phyloP scores from a whole-genome alignment of 2,329 filamentous ascomycete species.

The Sporothrix sp. region DNA sequence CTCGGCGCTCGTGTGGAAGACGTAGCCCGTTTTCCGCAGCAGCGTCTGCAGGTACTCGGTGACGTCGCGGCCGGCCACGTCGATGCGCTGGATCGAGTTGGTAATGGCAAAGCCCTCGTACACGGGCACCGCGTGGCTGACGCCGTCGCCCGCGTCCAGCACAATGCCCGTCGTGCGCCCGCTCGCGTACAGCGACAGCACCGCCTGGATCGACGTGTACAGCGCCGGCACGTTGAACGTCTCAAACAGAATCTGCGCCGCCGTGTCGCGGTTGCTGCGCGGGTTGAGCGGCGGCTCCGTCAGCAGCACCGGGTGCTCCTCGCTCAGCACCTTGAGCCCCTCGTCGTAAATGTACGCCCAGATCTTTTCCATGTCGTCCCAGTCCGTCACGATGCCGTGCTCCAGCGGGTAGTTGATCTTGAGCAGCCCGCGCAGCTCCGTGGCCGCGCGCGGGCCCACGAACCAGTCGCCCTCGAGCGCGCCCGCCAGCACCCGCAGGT shows the following conservation, averaged over 20 bases:
- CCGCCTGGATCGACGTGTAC: conserved; percentile 94
- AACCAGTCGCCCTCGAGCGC: conserved; percentile 95
- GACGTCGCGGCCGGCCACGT: conserved; percentile 90
- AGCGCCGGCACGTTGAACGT: conserved; percentile 96
- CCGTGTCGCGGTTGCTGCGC: conserved; percentile 87
- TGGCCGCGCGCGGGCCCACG: conserved; percentile 80
- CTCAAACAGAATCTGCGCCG: conserved; percentile 95
- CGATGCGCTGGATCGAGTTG: conserved; percentile 88
- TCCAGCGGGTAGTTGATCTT: conserved; percentile 95
- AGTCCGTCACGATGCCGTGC: conserved; percentile 97
- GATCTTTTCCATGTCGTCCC: conserved; percentile 99
- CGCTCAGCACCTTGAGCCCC: conserved; percentile 89
- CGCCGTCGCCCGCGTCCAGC: conserved; percentile 87
- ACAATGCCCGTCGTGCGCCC: conserved; percentile 94
- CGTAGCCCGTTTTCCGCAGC: conserved; percentile 81
- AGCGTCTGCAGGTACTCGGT: conserved; percentile 91
- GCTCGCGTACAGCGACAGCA: conserved; percentile 90
- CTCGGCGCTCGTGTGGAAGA: conserved; percentile 96
- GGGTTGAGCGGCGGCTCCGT: conserved; percentile 96
- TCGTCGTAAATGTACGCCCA: conserved; percentile 98
- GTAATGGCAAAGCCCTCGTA: conserved; percentile 97
- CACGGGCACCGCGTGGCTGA: conserved; percentile 93
- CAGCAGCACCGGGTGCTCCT: conserved; percentile 95
- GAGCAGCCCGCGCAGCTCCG: conserved; percentile 80
- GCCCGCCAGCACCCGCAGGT: conserved; percentile 88